Conservation (phyloP, 1,284 basidiomycete genomes). For the Cerrena zonata region DNA sequence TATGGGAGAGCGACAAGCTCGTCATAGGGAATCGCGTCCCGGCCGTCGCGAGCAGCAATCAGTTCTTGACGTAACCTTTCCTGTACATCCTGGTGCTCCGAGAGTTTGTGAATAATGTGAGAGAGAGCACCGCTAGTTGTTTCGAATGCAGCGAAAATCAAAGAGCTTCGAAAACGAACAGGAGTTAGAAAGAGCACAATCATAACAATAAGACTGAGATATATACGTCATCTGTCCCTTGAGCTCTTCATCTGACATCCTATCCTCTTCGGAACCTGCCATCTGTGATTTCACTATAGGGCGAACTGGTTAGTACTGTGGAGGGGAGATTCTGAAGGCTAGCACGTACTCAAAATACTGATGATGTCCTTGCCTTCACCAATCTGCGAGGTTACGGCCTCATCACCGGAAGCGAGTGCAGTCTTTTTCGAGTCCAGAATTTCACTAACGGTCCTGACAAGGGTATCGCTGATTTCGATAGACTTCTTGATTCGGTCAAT, state of each 20-base stretch:
- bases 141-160: no score
- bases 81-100: slow-evolving; percentile 1
- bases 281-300: slow-evolving; percentile 23
- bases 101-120: not conserved
- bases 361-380: slow-evolving; percentile 40
- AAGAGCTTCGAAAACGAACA: no score
- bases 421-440: slow-evolving; percentile 37
- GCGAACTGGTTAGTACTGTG: no score
- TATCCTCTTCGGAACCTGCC: slow-evolving; percentile 19
- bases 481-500: slow-evolving; percentile 29
- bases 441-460: slow-evolving; percentile 31
- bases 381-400: slow-evolving; percentile 27
- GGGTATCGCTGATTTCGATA: slow-evolving; percentile 33
- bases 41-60: not conserved
- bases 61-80: slow-evolving; percentile 3
- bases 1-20: slow-evolving; percentile 7
- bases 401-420: slow-evolving; percentile 32
- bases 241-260: slow-evolving; percentile 18
- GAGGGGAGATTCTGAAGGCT: not conserved
- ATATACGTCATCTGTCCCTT: no score
- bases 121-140: not conserved
- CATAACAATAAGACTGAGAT: no score
- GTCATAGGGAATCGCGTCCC: not conserved
- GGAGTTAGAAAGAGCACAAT: no score
- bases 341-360: slow-evolving; percentile 34